phyloP scores from a whole-genome alignment of 495 filamentous ascomycete species.

The Penicillium cosmopolitanum region DNA sequence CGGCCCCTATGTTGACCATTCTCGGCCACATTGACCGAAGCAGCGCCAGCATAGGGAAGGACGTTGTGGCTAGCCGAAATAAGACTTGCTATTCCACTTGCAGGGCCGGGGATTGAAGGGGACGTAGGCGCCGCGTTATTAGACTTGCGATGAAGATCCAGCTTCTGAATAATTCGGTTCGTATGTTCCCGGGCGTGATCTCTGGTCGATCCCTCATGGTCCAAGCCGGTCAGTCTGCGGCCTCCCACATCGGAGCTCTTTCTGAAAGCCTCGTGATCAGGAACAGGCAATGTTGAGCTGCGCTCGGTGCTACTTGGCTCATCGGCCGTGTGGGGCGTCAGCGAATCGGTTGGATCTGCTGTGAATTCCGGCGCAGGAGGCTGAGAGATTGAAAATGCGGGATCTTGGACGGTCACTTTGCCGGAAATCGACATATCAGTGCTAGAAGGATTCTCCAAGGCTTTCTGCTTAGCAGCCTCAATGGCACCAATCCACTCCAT shows the following conservation, averaged over 20 bases:
- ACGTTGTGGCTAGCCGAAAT: conserved; percentile 83
- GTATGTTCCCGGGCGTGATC: conserved; percentile 74
- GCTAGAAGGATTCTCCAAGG: conserved; percentile 75
- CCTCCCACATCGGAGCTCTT: conserved; percentile 72
- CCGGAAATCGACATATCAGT: conserved; percentile 61
- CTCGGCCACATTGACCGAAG: conserved; percentile 37
- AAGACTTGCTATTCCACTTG: conserved; percentile 81
- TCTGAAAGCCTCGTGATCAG: conserved; percentile 64
- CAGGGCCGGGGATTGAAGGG: conserved; percentile 41
- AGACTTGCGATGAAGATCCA: conserved; percentile 85
- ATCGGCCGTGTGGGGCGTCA: conserved; percentile 62
- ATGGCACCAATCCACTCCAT: conserved; percentile 92
- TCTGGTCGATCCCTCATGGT: conserved; percentile 61
- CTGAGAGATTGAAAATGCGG: conserved; percentile 90
- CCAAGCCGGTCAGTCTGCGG: conserved; percentile 51
- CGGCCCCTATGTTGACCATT: conserved; percentile 35
- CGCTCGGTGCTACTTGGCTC: conserved; percentile 60
- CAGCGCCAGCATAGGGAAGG: conserved; percentile 61
- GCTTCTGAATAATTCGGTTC: conserved; percentile 85
- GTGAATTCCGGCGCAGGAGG: conserved; percentile 88
- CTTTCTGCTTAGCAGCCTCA: conserved; percentile 89
- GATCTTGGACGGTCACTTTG: conserved; percentile 63
- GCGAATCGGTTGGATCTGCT: conserved; percentile 70
- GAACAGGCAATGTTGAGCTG: conserved; percentile 66
- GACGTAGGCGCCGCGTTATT: conserved; percentile 51